Evolutionary conservation across 805 yeast species (phyloP), one percentile per base, ranked within the genome.

Genomic region (Wickerhamiella alocasiicola): DNA sequence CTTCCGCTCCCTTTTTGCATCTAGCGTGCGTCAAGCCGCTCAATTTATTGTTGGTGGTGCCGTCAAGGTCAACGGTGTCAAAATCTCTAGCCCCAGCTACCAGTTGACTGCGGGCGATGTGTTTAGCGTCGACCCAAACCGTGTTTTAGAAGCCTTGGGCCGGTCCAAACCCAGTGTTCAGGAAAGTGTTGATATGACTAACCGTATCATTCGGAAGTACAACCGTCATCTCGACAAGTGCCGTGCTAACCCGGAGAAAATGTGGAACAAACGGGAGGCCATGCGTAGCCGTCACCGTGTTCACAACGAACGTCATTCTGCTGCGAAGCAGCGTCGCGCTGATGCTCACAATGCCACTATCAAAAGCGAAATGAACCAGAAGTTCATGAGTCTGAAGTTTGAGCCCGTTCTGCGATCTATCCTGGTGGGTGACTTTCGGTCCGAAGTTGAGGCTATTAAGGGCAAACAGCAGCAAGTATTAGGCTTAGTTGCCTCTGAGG

Each of bases 1-100:
- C 9, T 91, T 83, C 65, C 76, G 98, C 61, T 68, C 95, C 15
- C 70, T 88, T 81, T 85, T 88, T 65, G 95, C 97, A 4, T 74
- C 94, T 4, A 81, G 94, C 6, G 74, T 84, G 3, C 77, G 96
- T 67, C 97, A 88, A 62, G 95, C 98, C 2, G 74, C 95, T 51
- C 85, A 81, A 56, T 84, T 81, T 53, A 77, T 91, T 45, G 60
- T 81, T 12, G 76, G 75, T 35, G 94, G 94, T 1, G 67, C 78
- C 48, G 97, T 88, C 9, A 65, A 68, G 47, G 97, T 88, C 29
- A 91, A 88, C 56, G 96, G 95, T 7, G 71, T 78, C 26, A 67
- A 65, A 12, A 78, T 87, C 46, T 72, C 70, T 51, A 82, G 81
- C 51, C 94, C 96, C 4, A 74, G 84, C 5, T 88, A 68, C 58